These are phyloP conservation scores for Epichloe glyceriae DNA, from an alignment of 2,329 filamentous ascomycete genomes.

Conservation along the genomic window DNA sequence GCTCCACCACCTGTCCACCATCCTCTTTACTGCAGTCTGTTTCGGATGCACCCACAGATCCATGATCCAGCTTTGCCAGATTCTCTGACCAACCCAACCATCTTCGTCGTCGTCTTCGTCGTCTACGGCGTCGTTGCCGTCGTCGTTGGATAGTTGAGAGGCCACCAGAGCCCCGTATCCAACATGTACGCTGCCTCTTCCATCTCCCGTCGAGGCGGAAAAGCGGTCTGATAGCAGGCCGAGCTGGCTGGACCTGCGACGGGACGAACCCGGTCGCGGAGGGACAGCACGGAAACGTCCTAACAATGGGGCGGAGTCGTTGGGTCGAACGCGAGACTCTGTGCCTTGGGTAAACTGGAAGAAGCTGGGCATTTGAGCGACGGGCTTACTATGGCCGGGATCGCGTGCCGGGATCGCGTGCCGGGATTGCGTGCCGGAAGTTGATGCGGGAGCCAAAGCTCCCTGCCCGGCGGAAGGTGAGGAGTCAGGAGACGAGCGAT, in stretches of 20 bases:
- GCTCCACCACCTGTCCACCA: conserved; percentile 50
- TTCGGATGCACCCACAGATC: conserved; percentile 50
- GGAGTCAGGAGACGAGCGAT: not conserved
- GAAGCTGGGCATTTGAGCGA: conserved; percentile 43
- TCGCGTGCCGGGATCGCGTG: not conserved
- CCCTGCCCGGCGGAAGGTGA: not conserved
- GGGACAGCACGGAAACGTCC: conserved; percentile 54
- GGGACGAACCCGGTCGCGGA: conserved; percentile 20
- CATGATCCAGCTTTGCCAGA: conserved; percentile 25
- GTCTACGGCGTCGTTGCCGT: conserved; percentile 16
- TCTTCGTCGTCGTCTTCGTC: conserved; percentile 15
- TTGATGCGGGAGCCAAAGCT: conserved; percentile 1
- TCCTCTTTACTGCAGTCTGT: conserved; percentile 42
- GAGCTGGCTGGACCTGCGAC: conserved; percentile 22
- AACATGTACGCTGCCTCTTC: conserved; percentile 41
- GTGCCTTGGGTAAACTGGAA: conserved; percentile 55
- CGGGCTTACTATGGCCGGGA: conserved; percentile 1
- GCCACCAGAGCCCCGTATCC: conserved; percentile 42
- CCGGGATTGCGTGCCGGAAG: not conserved
- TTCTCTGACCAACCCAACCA: conserved; percentile 20
- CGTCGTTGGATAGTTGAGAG: conserved; percentile 24
- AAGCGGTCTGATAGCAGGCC: conserved; percentile 26
- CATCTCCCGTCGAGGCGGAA: conserved; percentile 11
- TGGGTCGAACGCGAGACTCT: conserved; percentile 41
- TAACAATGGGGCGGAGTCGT: conserved; percentile 46